Percentiles rank a stretch among this genome's conserved stretches.
phyloP scores from a whole-genome alignment of 345 rosid species.

The Euphorbia lathyris region DNA sequence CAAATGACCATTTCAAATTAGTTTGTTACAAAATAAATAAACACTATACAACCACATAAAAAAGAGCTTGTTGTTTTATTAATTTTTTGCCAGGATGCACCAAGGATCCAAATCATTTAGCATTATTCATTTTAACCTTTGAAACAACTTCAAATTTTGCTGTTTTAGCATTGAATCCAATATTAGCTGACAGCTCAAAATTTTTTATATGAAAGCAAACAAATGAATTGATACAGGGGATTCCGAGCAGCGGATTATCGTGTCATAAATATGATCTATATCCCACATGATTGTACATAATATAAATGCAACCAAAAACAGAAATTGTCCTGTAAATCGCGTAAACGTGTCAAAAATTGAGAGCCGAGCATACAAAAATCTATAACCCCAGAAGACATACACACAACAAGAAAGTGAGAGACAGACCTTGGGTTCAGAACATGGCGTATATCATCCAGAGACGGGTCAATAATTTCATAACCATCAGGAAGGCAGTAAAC shows the following conservation, averaged over 20 bases:
- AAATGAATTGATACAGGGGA: not conserved
- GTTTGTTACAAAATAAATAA: not conserved
- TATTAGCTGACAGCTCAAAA: not conserved
- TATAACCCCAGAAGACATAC: not conserved
- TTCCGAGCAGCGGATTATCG: no score
- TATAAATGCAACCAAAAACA: no score
- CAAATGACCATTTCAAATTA: not conserved
- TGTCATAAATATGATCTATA: no score
- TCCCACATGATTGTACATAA: no score
- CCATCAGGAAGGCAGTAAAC: slow-evolving; percentile 99
- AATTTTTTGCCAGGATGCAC: not conserved
- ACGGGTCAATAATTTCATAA: slow-evolving; percentile 91
- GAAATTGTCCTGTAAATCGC: no score
- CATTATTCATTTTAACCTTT: not conserved
- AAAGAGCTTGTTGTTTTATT: not conserved
- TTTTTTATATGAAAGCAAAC: not conserved
- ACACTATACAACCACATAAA: not conserved
- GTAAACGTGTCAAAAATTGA: no score
- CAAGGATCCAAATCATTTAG: not conserved
- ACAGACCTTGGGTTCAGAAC: slow-evolving; percentile 85
- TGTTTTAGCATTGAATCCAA: not conserved
- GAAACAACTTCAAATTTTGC: not conserved
- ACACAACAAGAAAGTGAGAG: not conserved
- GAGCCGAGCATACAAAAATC: not conserved
- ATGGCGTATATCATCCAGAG: slow-evolving; percentile 90